These are phyloP conservation scores for Inga oerstediana DNA, from an alignment of 306 rosid genomes.

Conservation along the genomic window DNA sequence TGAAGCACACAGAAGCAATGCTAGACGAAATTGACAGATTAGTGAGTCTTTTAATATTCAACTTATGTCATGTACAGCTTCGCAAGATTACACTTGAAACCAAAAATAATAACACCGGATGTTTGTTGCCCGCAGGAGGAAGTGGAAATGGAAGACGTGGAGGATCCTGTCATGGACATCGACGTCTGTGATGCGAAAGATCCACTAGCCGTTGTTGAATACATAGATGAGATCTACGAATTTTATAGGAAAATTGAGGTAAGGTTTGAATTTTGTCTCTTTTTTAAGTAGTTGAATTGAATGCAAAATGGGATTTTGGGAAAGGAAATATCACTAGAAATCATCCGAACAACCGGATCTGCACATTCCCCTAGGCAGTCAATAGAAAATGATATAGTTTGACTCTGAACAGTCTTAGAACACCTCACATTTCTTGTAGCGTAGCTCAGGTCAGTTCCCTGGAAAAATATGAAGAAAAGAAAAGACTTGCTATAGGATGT, in stretches of 20 bases:
- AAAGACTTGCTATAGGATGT: background rate
- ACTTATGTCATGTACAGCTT: background rate
- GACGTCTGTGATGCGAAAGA: constrained; percentile 36
- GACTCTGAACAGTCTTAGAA: background rate
- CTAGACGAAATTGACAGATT: constrained; percentile 49
- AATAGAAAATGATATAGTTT: background rate
- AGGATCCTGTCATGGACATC: constrained; percentile 44
- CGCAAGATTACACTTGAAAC: background rate
- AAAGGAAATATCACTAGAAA: background rate
- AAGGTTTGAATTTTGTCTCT: background rate
- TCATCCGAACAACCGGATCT: background rate
- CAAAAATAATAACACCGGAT: background rate
- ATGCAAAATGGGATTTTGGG: background rate
- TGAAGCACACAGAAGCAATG: constrained; percentile 51
- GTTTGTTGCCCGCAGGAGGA: constrained; percentile 34
- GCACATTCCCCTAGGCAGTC: background rate
- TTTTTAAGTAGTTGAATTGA: background rate
- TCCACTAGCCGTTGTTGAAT: constrained; percentile 53
- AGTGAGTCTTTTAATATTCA: constrained; percentile 27
- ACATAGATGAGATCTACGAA: constrained; percentile 38
- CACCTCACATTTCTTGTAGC: background rate
- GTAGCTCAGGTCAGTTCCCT: background rate
- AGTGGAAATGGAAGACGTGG: constrained; percentile 49
- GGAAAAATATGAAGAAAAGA: background rate
- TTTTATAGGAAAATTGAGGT: constrained; percentile 43